Evolutionary conservation across 2,329 filamentous ascomycete species (phyloP).

Genomic region (Fusarium subtropicale): DNA sequence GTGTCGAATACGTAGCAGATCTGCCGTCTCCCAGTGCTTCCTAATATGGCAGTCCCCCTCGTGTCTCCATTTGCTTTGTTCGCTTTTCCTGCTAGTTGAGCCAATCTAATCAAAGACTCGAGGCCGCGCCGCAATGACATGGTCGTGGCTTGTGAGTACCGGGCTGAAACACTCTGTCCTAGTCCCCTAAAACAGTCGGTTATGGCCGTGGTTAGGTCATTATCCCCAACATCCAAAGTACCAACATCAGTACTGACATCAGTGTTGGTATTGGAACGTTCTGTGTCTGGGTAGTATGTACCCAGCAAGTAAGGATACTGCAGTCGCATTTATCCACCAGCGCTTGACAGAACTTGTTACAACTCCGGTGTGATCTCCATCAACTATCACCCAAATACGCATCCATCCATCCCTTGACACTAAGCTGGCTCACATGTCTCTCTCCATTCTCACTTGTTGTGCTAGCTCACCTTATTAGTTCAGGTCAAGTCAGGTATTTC

Average conservation of each 20-base stretch:
- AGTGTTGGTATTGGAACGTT: slow-evolving; percentile 14
- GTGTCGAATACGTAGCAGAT: slow-evolving; percentile 20
- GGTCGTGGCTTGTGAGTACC: slow-evolving; percentile 38
- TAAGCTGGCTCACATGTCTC: slow-evolving; percentile 4
- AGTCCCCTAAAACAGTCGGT: slow-evolving; percentile 23
- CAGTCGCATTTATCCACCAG: slow-evolving; percentile 17
- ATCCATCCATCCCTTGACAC: slow-evolving; percentile 4
- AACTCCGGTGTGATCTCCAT: slow-evolving; percentile 2
- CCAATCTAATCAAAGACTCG: background rate
- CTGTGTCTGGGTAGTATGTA: slow-evolving; percentile 9
- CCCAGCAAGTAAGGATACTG: background rate
- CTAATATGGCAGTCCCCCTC: slow-evolving; percentile 32
- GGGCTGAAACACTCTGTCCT: slow-evolving; percentile 35
- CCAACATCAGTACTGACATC: background rate
- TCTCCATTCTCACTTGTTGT: slow-evolving; percentile 3
- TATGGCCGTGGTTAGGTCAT: slow-evolving; percentile 12
- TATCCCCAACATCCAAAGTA: background rate
- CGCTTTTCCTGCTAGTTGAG: background rate
- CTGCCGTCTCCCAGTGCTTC: slow-evolving; percentile 19
- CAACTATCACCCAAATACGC: background rate
- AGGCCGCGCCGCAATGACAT: slow-evolving; percentile 6
- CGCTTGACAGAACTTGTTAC: slow-evolving; percentile 2
- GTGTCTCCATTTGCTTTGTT: slow-evolving; percentile 30
- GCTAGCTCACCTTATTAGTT: slow-evolving; percentile 13
- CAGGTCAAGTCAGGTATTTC: slow-evolving; percentile 7